Evolutionary conservation across 305 asterid genomes (phyloP).

Genomic region (Coffea humblotiana): DNA sequence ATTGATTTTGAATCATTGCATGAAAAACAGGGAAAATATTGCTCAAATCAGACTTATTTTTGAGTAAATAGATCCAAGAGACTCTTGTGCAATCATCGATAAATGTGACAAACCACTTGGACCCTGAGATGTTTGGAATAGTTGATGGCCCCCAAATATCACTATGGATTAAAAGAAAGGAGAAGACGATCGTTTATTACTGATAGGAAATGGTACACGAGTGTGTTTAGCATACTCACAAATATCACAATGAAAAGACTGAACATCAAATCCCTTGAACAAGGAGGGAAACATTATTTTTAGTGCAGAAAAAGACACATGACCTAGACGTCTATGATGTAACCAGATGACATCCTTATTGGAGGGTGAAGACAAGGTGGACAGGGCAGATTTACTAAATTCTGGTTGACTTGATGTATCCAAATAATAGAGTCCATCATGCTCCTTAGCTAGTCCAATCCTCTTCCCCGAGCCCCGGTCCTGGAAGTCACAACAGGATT

Average conservation of each 20-base stretch:
- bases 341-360: constrained; percentile 10
- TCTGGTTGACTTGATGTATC: no score
- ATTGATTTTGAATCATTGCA: background rate
- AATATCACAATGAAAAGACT: constrained; percentile 1
- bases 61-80: background rate
- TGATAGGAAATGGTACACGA: background rate
- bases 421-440: no score
- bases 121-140: background rate
- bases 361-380: no score
- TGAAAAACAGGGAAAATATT: no score
- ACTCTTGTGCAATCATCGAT: constrained; percentile 7
- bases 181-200: background rate
- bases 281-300: background rate
- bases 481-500: background rate
- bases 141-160: background rate
- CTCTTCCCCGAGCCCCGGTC: constrained; percentile 4
- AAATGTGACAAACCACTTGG: constrained; percentile 2
- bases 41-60: no score
- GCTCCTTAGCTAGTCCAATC: no score
- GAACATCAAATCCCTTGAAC: background rate
- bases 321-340: background rate
- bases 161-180: background rate
- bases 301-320: background rate
- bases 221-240: constrained; percentile 15
- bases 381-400: no score